A percentile compares a stretch with the other conserved stretches of the same genome.
phyloP scores from a whole-genome alignment of 2,329 filamentous ascomycete genomes.

The Xylaria hypoxylon region DNA sequence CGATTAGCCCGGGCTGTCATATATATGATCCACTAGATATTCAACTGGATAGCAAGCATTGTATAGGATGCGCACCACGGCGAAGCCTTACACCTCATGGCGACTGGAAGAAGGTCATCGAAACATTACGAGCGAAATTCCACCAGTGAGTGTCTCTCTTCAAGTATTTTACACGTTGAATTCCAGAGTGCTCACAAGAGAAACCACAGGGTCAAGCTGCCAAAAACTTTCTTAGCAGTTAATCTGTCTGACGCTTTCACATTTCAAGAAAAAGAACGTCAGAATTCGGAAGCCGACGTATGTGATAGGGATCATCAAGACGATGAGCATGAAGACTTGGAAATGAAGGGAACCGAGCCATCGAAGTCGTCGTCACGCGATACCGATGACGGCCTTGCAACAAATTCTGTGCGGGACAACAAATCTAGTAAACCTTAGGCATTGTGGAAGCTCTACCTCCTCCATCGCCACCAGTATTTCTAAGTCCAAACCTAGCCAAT shows the following conservation, averaged over 20 bases:
- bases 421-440: conserved; percentile 10
- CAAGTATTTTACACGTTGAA: conserved; percentile 14
- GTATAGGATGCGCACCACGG: conserved; percentile 92
- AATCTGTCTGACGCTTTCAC: conserved; percentile 73
- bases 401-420: conserved; percentile 32
- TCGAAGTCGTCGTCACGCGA: conserved; percentile 36
- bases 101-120: conserved; percentile 97
- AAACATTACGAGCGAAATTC: conserved; percentile 93
- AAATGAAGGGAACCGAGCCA: conserved; percentile 43
- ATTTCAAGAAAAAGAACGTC: conserved; percentile 67
- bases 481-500: conserved; percentile 5
- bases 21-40: conserved; percentile 97
- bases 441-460: conserved; percentile 43
- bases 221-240: conserved; percentile 73
- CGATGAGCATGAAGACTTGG: conserved; percentile 42
- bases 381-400: conserved; percentile 38
- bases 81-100: conserved; percentile 89
- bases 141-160: conserved; percentile 75
- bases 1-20: conserved; percentile 94
- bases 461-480: conserved; percentile 22
- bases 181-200: conserved; percentile 30
- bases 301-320: conserved; percentile 60
- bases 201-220: conserved; percentile 68
- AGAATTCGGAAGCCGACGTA: conserved; percentile 59
- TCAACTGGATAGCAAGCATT: conserved; percentile 94